These are phyloP conservation scores for Pezicula radicicola DNA, from an alignment of 2,329 filamentous ascomycete genomes.

Conservation along the genomic window DNA sequence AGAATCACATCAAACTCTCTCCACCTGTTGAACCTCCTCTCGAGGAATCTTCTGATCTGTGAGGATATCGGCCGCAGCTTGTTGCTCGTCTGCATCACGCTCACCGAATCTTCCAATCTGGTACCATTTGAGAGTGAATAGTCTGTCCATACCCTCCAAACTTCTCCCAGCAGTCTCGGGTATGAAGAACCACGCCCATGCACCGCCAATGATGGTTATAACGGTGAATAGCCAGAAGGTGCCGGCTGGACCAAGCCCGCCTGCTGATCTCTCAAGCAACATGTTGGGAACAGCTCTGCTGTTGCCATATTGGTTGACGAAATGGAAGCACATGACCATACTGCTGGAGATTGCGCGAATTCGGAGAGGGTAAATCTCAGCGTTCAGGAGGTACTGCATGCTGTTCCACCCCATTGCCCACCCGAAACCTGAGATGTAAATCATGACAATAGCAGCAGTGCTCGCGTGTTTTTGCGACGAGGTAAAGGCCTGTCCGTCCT, in stretches of 20 bases:
- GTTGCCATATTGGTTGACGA: slow-evolving; percentile 77
- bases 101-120: slow-evolving; percentile 62
- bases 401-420: slow-evolving; percentile 74
- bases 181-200: slow-evolving; percentile 70
- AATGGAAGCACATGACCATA: slow-evolving; percentile 75
- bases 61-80: slow-evolving; percentile 35
- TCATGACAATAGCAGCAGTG: slow-evolving; percentile 69
- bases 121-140: slow-evolving; percentile 74
- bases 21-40: slow-evolving; percentile 19
- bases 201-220: slow-evolving; percentile 63
- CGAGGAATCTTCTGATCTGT: slow-evolving; percentile 40
- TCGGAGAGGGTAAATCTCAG: slow-evolving; percentile 73
- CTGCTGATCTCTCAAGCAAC: slow-evolving; percentile 49
- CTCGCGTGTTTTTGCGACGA: slow-evolving; percentile 50
- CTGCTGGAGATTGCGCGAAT: slow-evolving; percentile 70
- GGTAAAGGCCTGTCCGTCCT: slow-evolving; percentile 43
- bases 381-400: slow-evolving; percentile 76
- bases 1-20: slow-evolving; percentile 3
- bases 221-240: slow-evolving; percentile 76
- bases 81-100: slow-evolving; percentile 43
- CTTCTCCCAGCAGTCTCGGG: slow-evolving; percentile 68
- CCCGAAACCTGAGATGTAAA: slow-evolving; percentile 66
- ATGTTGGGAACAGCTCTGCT: slow-evolving; percentile 72
- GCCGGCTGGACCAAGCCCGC: slow-evolving; percentile 52
- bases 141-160: slow-evolving; percentile 67